Percentiles rank a stretch among this genome's conserved stretches.
phyloP scores from a whole-genome alignment of 1,284 basidiomycete species.

The Pascua guehoae region DNA sequence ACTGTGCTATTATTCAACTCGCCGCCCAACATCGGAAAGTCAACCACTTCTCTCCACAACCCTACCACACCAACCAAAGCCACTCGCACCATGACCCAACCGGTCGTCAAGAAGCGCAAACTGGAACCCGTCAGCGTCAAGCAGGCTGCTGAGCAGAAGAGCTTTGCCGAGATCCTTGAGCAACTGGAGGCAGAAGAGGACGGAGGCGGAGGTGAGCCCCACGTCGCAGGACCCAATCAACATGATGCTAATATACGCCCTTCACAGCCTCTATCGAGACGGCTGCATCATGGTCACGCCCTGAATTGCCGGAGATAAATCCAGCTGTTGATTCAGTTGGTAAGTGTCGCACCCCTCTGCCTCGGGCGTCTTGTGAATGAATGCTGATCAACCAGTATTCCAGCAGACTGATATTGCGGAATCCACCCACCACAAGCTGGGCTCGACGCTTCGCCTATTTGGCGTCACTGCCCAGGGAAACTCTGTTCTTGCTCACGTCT shows the following conservation, averaged over 20 bases:
- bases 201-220: constrained; percentile 43
- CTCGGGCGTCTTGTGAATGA: too few species aligned
- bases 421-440: constrained; percentile 56
- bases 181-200: constrained; percentile 67
- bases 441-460: constrained; percentile 68
- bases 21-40: too few species aligned
- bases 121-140: constrained; percentile 19
- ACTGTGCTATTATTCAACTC: too few species aligned
- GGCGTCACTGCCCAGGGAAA: constrained; percentile 84
- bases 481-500: constrained; percentile 78
- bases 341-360: constrained; percentile 31
- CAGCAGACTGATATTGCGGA: constrained; percentile 93
- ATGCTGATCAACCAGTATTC: constrained; percentile 54
- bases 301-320: constrained; percentile 59
- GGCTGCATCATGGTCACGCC: constrained; percentile 71
- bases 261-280: constrained; percentile 43
- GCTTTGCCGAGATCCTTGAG: constrained; percentile 74
- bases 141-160: constrained; percentile 41
- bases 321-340: constrained; percentile 62
- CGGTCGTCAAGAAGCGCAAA: constrained; percentile 35
- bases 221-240: too few species aligned
- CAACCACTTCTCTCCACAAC: background rate
- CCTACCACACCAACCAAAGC: background rate
- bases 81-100: constrained; percentile 23
- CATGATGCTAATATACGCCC: background rate